phyloP scores from a whole-genome alignment of 2,329 filamentous ascomycete genomes.

The Beauveria caledonica region DNA sequence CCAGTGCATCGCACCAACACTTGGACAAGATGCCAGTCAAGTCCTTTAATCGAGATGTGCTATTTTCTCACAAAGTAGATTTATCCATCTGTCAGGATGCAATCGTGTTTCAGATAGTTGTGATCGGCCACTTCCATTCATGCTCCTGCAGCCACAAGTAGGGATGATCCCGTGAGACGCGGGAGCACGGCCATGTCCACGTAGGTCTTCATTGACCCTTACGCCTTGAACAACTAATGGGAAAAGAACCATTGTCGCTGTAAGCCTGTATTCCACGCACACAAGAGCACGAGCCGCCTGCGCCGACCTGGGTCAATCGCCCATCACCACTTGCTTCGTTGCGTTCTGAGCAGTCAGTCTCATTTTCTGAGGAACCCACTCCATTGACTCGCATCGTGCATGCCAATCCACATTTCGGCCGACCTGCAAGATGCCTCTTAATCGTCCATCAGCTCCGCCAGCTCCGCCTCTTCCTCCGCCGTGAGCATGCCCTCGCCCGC shows the following conservation, averaged over 20 bases:
- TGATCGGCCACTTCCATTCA: neutral
- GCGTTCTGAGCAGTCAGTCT: neutral
- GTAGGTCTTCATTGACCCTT: no score
- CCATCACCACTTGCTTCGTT: neutral
- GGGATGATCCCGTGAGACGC: neutral
- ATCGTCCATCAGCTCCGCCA: conserved; percentile 84
- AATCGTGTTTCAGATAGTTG: neutral
- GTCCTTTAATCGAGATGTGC: neutral
- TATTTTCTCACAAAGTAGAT: neutral
- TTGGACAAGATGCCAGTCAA: neutral
- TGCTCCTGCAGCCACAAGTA: neutral
- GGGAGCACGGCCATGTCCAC: neutral
- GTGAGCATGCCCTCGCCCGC: conserved; percentile 49
- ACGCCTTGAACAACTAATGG: neutral
- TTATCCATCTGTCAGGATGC: neutral
- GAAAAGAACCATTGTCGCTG: neutral
- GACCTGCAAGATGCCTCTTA: conserved; percentile 18
- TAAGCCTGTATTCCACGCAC: neutral
- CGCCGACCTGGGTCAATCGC: neutral
- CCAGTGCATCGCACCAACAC: no score
- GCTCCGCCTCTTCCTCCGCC: conserved; percentile 83
- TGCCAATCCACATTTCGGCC: neutral
- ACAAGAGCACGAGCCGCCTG: neutral
- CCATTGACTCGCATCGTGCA: neutral
- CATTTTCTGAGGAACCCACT: neutral